Conservation (phyloP, 73 alveolate species). For the Diophrys sp. region DNA sequence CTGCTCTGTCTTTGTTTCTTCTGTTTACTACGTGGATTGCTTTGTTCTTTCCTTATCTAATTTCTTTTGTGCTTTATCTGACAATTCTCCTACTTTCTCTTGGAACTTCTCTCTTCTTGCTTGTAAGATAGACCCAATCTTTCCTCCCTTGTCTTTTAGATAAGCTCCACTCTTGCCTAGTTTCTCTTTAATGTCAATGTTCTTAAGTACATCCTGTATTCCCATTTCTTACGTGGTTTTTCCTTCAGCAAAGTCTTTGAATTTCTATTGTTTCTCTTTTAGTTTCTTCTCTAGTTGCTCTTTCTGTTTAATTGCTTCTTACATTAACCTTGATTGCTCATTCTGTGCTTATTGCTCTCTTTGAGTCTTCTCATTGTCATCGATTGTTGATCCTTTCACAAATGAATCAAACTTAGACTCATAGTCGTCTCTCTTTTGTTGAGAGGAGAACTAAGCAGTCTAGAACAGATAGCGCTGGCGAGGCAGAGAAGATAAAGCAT, state of each 20-base stretch:
- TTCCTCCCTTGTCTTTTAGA: conserved; percentile 19
- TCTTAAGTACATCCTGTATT: conserved; percentile 44
- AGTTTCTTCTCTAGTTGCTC: conserved; percentile 16
- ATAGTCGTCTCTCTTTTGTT: not conserved
- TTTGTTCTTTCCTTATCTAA: not conserved
- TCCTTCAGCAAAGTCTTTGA: conserved; percentile 35
- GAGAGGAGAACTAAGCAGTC: conserved; percentile 1
- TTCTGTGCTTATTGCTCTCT: conserved; percentile 1
- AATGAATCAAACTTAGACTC: conserved; percentile 6
- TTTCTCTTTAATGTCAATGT: conserved; percentile 23
- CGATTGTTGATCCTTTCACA: conserved; percentile 8
- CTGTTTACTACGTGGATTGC: conserved; percentile 4
- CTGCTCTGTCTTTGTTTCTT: conserved; percentile 11
- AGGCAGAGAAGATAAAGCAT: no score
- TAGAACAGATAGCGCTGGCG: not conserved
- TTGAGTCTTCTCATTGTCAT: conserved; percentile 25
- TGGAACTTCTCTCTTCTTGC: conserved; percentile 6
- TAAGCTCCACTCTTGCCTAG: conserved; percentile 1
- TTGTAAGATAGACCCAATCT: not conserved
- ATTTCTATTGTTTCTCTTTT: conserved; percentile 34
- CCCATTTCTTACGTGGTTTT: conserved; percentile 35
- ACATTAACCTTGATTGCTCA: conserved; percentile 16
- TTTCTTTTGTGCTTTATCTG: conserved; percentile 5
- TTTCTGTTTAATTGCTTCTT: conserved; percentile 20
- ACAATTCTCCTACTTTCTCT: conserved; percentile 3